Conservation (phyloP, 2,329 filamentous ascomycete species). For the Cladosporium oxysporum region DNA sequence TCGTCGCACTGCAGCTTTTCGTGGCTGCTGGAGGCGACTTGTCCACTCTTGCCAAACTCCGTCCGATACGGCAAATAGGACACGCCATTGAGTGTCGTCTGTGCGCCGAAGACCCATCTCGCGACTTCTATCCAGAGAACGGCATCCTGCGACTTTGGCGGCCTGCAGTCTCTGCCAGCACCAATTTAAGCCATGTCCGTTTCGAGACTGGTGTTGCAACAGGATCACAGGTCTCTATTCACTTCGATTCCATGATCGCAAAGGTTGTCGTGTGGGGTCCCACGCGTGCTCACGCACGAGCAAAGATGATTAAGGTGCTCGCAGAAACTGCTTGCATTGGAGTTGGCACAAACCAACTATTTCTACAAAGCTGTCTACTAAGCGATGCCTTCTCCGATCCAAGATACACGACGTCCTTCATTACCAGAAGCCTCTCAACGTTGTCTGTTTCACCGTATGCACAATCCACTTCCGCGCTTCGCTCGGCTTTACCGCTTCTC, state of each 20-base stretch:
- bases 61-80: conserved; percentile 11
- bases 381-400: neutral
- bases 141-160: conserved; percentile 6
- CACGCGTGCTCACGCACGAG: neutral
- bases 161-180: neutral
- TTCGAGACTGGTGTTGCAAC: neutral
- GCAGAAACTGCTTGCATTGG: neutral
- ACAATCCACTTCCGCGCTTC: neutral
- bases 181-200: neutral
- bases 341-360: neutral
- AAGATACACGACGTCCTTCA: neutral
- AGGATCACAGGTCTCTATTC: neutral
- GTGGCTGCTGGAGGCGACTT: conserved; percentile 19
- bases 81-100: conserved; percentile 23
- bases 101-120: conserved; percentile 21
- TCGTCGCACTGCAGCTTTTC: conserved; percentile 34
- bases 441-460: neutral
- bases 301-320: neutral
- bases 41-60: neutral
- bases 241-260: conserved; percentile 7
- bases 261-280: neutral
- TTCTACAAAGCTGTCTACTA: neutral
- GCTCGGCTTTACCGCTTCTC: neutral
- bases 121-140: conserved; percentile 17
- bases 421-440: neutral